phyloP scores from a whole-genome alignment of 768 basidiomycete species.

The Suillus weaverae region DNA sequence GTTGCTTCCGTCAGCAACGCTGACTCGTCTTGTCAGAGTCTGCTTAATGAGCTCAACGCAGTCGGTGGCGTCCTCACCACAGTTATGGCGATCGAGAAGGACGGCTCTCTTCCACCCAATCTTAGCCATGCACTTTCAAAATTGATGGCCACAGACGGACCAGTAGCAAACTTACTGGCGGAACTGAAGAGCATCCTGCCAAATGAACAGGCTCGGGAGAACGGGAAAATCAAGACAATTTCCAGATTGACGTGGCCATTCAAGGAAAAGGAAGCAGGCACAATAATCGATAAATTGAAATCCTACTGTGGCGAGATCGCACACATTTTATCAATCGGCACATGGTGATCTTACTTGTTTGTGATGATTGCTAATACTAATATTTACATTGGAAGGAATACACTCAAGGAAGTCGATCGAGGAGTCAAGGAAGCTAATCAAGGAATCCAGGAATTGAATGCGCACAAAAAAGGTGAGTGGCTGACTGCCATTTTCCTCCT shows the following conservation, averaged over 20 bases:
- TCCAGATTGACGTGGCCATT: constrained; percentile 6
- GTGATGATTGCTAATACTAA: neutral
- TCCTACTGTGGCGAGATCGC: neutral
- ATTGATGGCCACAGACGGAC: too few species aligned
- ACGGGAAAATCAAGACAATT: neutral
- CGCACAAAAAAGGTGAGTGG: neutral
- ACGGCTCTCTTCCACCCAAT: too few species aligned
- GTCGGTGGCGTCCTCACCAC: too few species aligned
- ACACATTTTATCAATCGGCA: neutral
- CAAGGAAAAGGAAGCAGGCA: constrained; percentile 4
- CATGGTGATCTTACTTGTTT: neutral
- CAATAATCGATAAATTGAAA: neutral
- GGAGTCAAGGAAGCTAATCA: neutral
- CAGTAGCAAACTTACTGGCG: too few species aligned
- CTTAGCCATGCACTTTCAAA: too few species aligned
- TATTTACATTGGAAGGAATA: neutral
- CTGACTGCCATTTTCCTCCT: neutral
- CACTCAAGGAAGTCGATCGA: neutral
- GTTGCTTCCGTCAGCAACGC: too few species aligned
- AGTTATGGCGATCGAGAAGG: too few species aligned
- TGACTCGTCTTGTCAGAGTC: too few species aligned
- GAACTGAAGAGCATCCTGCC: too few species aligned
- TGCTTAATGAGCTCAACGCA: too few species aligned
- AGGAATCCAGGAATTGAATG: neutral
- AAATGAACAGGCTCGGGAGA: neutral